Evolutionary conservation across 163 green algal genomes (phyloP).

Genomic region (Scenedesmus sp.): DNA sequence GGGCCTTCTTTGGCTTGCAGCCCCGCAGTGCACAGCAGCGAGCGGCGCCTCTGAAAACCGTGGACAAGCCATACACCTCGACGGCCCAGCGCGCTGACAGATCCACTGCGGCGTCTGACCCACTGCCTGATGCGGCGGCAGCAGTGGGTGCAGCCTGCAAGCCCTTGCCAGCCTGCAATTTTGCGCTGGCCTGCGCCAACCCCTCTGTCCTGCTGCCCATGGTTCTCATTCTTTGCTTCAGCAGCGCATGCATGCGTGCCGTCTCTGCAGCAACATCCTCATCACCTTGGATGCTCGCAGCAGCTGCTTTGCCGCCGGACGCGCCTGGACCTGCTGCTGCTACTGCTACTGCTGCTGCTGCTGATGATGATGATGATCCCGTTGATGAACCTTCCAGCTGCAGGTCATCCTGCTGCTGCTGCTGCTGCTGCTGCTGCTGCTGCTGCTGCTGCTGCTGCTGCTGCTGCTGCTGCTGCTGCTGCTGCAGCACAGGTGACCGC

Average conservation of each 20-base stretch:
- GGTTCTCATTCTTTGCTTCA: constrained; percentile 68
- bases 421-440: neutral
- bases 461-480: constrained; percentile 9
- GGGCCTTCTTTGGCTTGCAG: neutral
- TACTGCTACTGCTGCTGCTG: neutral
- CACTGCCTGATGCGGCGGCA: neutral
- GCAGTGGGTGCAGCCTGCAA: neutral
- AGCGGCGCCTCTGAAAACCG: constrained; percentile 72
- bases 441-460: neutral
- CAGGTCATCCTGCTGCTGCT: neutral
- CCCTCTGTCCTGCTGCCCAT: neutral
- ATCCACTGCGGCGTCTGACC: neutral
- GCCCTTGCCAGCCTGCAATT: neutral
- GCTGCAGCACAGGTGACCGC: neutral
- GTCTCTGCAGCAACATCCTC: constrained; percentile 82
- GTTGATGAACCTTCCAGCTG: neutral
- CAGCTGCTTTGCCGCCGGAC: neutral
- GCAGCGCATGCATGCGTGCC: constrained; percentile 68
- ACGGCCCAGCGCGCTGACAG: constrained; percentile 69
- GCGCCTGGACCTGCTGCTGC: neutral
- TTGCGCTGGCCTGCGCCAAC: neutral
- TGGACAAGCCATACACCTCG: constrained; percentile 90
- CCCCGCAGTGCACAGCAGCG: neutral
- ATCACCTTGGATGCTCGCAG: constrained; percentile 57
- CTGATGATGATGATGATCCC: too few species aligned